Conservation (phyloP, 805 yeast genomes). For the Candida tallmaniae region DNA sequence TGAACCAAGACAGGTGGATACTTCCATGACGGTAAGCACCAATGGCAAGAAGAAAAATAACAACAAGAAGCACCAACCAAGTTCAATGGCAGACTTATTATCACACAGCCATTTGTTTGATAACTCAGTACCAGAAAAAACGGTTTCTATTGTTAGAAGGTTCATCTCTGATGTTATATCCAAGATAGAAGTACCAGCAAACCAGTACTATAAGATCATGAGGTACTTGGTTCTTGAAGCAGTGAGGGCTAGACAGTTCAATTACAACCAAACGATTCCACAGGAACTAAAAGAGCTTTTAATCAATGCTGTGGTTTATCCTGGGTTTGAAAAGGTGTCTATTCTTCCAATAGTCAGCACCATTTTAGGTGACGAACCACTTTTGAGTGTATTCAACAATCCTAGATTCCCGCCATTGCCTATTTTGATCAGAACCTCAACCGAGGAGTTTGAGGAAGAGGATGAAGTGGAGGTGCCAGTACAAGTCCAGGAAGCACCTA, state of each 20-base stretch:
- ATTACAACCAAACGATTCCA: slow-evolving; percentile 18
- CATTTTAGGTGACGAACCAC: slow-evolving; percentile 45
- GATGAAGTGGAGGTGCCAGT: slow-evolving; percentile 14
- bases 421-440: slow-evolving; percentile 18
- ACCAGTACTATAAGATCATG: slow-evolving; percentile 56
- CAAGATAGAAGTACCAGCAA: slow-evolving; percentile 51
- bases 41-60: slow-evolving; percentile 33
- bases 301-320: slow-evolving; percentile 58
- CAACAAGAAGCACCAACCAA: slow-evolving; percentile 42
- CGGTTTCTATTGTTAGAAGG: slow-evolving; percentile 29
- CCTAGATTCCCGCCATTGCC: slow-evolving; percentile 68
- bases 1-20: slow-evolving; percentile 28
- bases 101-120: slow-evolving; percentile 60
- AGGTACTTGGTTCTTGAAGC: slow-evolving; percentile 33
- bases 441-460: slow-evolving; percentile 36
- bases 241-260: slow-evolving; percentile 21
- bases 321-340: slow-evolving; percentile 61
- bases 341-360: slow-evolving; percentile 66
- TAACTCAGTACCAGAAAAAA: slow-evolving; percentile 33
- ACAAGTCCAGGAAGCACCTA: not conserved
- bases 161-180: slow-evolving; percentile 50
- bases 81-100: slow-evolving; percentile 63
- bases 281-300: slow-evolving; percentile 35
- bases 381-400: slow-evolving; percentile 58
- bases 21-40: slow-evolving; percentile 7